Evolutionary conservation across 2,329 filamentous ascomycete species (phyloP).

Genomic region (Lachnellula cervina): DNA sequence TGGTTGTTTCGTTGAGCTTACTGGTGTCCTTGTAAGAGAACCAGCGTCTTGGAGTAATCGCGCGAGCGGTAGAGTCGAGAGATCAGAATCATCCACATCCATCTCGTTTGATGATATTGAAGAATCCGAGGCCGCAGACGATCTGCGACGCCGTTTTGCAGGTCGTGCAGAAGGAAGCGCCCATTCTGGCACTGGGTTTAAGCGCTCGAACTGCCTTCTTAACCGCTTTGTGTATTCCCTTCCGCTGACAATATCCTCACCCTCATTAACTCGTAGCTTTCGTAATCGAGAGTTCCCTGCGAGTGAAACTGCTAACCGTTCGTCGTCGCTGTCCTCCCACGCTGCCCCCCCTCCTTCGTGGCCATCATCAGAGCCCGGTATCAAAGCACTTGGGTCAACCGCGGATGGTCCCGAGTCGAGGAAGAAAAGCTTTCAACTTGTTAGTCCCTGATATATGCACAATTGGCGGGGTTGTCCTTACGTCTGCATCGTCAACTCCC

Average conservation of each 20-base stretch:
- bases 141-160: slow-evolving; percentile 46
- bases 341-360: slow-evolving; percentile 49
- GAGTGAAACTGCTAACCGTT: slow-evolving; percentile 77
- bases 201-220: slow-evolving; percentile 66
- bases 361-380: slow-evolving; percentile 31
- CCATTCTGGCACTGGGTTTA: slow-evolving; percentile 59
- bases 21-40: slow-evolving; percentile 49
- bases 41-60: slow-evolving; percentile 71
- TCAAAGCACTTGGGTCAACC: slow-evolving; percentile 18
- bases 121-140: slow-evolving; percentile 41
- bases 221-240: slow-evolving; percentile 79
- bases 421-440: slow-evolving; percentile 32
- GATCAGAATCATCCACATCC: slow-evolving; percentile 51
- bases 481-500: slow-evolving; percentile 67
- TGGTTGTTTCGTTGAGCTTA: slow-evolving; percentile 52
- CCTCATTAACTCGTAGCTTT: slow-evolving; percentile 75
- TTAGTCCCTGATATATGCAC: slow-evolving; percentile 6
- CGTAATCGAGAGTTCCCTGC: slow-evolving; percentile 69
- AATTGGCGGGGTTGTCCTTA: slow-evolving; percentile 12
- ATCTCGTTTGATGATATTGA: slow-evolving; percentile 39
- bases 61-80: slow-evolving; percentile 73
- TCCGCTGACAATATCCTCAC: slow-evolving; percentile 81
- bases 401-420: slow-evolving; percentile 33
- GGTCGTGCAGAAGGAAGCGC: slow-evolving; percentile 48
- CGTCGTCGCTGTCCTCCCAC: slow-evolving; percentile 97